Percentiles rank a stretch among this genome's conserved stretches.
Conservation (phyloP, 2,329 filamentous ascomycete species). For the Arachnomyces sp. region DNA sequence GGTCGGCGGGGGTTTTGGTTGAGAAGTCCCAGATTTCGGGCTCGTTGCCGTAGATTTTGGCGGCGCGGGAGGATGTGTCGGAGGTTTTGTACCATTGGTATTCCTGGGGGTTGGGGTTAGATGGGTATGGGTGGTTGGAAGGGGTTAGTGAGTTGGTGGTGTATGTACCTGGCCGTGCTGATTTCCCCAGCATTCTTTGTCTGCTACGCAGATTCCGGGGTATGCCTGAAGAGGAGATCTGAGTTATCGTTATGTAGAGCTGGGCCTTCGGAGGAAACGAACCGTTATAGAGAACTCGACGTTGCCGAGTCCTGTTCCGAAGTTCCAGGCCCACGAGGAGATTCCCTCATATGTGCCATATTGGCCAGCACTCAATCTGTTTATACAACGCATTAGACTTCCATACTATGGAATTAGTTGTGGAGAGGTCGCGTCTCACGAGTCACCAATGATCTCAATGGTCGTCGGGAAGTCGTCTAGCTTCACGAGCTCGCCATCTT, state of each 20-base stretch:
- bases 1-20: conserved; percentile 28
- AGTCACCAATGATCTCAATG: conserved; percentile 40
- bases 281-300: conserved; percentile 50
- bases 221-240: conserved; percentile 28
- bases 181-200: conserved; percentile 49
- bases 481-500: conserved; percentile 39
- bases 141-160: no score
- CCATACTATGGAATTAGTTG: conserved; percentile 30
- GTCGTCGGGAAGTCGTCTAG: conserved; percentile 27
- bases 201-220: conserved; percentile 50
- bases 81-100: conserved; percentile 52
- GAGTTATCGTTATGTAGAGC: background rate
- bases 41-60: conserved; percentile 23
- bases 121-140: conserved; percentile 5
- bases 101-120: conserved; percentile 16
- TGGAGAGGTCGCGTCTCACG: conserved; percentile 23
- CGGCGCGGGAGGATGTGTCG: conserved; percentile 44
- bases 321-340: conserved; percentile 48
- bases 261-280: background rate
- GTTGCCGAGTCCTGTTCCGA: conserved; percentile 49
- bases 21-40: conserved; percentile 23
- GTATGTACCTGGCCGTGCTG: conserved; percentile 35
- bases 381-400: conserved; percentile 15
- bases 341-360: conserved; percentile 52
- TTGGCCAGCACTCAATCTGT: conserved; percentile 47